A percentile compares a stretch with the other conserved stretches of the same genome.
These are phyloP conservation scores for Salix caprea DNA, from an alignment of 345 rosid genomes.

Conservation along the genomic window DNA sequence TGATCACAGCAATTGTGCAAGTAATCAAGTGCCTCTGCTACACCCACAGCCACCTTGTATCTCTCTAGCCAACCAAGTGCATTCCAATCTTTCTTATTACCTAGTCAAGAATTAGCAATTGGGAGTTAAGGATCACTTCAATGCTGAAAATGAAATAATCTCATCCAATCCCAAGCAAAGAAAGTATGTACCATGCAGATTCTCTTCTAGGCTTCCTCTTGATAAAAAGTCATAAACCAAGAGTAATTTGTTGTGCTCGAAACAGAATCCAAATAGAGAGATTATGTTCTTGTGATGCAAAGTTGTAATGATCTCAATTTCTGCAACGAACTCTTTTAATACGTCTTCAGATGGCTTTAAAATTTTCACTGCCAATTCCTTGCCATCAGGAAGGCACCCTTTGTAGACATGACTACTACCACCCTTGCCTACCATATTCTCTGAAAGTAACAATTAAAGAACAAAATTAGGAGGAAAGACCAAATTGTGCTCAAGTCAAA, in stretches of 20 bases:
- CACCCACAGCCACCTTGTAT: slow-evolving; percentile 76
- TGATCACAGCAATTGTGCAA: slow-evolving; percentile 62
- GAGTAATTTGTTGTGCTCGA: slow-evolving; percentile 57
- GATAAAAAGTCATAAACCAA: slow-evolving; percentile 75
- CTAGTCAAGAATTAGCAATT: slow-evolving; percentile 22
- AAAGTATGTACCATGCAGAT: slow-evolving; percentile 68
- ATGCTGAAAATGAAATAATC: neutral
- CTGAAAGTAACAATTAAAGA: slow-evolving; percentile 38
- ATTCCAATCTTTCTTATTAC: slow-evolving; percentile 48
- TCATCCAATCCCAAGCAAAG: slow-evolving; percentile 14
- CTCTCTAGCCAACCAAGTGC: slow-evolving; percentile 82
- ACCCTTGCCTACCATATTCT: slow-evolving; percentile 84
- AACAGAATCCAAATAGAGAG: slow-evolving; percentile 81
- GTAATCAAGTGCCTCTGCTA: slow-evolving; percentile 88
- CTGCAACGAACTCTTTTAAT: slow-evolving; percentile 67
- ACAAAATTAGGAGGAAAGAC: neutral
- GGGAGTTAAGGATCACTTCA: slow-evolving; percentile 14
- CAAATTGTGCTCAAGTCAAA: neutral
- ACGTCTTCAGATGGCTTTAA: slow-evolving; percentile 68
- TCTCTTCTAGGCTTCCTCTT: slow-evolving; percentile 97
- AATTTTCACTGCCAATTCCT: slow-evolving; percentile 85
- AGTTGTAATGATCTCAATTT: slow-evolving; percentile 70
- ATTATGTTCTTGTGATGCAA: slow-evolving; percentile 77
- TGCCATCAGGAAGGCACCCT: slow-evolving; percentile 80
- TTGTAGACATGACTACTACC: slow-evolving; percentile 86